Percentiles rank a stretch among this genome's conserved stretches.
Conservation (phyloP, 1,139 yeast genomes). For the Scheffersomyces lignicola region DNA sequence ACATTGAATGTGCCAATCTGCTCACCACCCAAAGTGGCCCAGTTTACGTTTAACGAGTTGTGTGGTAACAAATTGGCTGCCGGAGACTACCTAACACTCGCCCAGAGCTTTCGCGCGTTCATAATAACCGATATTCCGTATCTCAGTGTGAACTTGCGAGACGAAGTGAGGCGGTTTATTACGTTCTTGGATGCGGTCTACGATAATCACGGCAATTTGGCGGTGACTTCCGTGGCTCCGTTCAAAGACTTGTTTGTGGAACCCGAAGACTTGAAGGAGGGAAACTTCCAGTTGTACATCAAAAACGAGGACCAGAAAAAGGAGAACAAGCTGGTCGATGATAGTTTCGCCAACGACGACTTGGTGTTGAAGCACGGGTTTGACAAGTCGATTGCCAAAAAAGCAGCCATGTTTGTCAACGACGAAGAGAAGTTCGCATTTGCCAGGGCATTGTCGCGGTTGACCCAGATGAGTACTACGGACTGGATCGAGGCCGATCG, state of each 20-base stretch:
- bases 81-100: slow-evolving; percentile 87
- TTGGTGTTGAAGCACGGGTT: slow-evolving; percentile 72
- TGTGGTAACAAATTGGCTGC: slow-evolving; percentile 93
- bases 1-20: slow-evolving; percentile 71
- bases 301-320: slow-evolving; percentile 20
- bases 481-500: slow-evolving; percentile 71
- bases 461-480: slow-evolving; percentile 90
- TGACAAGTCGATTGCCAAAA: slow-evolving; percentile 70
- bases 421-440: slow-evolving; percentile 97
- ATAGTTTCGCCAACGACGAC: slow-evolving; percentile 55
- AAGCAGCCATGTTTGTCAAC: slow-evolving; percentile 75
- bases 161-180: slow-evolving; percentile 84
- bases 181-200: slow-evolving; percentile 94
- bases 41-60: slow-evolving; percentile 78
- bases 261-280: slow-evolving; percentile 63
- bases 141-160: slow-evolving; percentile 73
- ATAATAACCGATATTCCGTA: slow-evolving; percentile 91
- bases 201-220: slow-evolving; percentile 82
- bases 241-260: slow-evolving; percentile 85
- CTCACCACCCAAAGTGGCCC: slow-evolving; percentile 81
- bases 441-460: slow-evolving; percentile 88
- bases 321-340: slow-evolving; percentile 36
- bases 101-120: slow-evolving; percentile 73
- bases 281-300: slow-evolving; percentile 52
- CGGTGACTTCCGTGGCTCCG: slow-evolving; percentile 85